phyloP scores from a whole-genome alignment of 305 asterid genomes.

The Caryopteris hybrid region DNA sequence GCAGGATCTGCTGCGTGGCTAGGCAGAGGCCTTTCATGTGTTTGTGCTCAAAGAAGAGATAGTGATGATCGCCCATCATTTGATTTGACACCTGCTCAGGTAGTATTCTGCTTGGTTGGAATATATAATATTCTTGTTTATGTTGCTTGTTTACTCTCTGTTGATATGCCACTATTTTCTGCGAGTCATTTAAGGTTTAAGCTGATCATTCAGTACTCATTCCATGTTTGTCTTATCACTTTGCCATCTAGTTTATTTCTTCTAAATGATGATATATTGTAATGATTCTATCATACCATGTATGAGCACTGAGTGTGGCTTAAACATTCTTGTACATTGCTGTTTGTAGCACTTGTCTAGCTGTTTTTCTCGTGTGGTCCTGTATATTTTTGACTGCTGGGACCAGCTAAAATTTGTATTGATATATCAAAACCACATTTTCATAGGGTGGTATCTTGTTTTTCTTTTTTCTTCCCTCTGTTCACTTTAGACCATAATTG shows the following conservation, averaged over 20 bases:
- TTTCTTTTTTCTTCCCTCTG: not conserved
- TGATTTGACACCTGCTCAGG: conserved; percentile 92
- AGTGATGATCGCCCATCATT: conserved; percentile 90
- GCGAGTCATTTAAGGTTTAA: not conserved
- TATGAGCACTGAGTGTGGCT: conserved; percentile 13
- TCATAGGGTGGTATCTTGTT: not conserved
- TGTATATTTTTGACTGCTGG: conserved; percentile 14
- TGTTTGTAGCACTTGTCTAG: not conserved
- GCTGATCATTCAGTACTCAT: not conserved
- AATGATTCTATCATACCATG: not conserved
- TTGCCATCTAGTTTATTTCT: not conserved
- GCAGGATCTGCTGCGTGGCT: conserved; percentile 99
- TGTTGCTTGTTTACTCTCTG: not conserved
- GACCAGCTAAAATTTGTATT: not conserved
- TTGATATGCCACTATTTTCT: not conserved
- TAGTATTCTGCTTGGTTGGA: conserved; percentile 24
- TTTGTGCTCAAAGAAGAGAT: conserved; percentile 92
- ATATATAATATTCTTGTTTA: not conserved
- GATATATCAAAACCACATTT: not conserved
- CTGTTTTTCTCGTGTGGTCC: conserved; percentile 12
- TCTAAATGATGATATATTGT: not conserved
- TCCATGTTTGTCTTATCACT: not conserved
- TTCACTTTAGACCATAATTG: not conserved
- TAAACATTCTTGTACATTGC: conserved; percentile 1
- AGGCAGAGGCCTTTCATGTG: conserved; percentile 97